Conservation (phyloP, 495 filamentous ascomycete species). For the Zalerion maritima region DNA sequence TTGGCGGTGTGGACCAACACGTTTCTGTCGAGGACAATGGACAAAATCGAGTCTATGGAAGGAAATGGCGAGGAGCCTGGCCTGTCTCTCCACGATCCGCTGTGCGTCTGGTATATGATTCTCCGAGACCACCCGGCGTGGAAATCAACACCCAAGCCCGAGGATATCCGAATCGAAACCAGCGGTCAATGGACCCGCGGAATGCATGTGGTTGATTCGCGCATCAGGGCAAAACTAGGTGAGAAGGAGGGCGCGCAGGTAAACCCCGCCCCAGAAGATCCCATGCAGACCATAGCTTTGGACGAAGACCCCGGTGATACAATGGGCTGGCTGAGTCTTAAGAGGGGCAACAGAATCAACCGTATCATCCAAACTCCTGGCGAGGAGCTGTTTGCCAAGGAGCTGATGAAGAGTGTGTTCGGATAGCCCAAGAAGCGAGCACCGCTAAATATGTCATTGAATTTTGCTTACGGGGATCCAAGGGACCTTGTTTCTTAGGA, state of each 20-base stretch:
- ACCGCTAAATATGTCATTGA: too few relatives aligned
- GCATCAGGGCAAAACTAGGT: slow-evolving; percentile 46
- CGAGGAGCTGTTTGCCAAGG: slow-evolving; percentile 32
- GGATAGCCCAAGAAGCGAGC: too few relatives aligned
- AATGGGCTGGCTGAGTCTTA: slow-evolving; percentile 55
- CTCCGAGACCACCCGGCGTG: slow-evolving; percentile 36
- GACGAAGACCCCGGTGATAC: slow-evolving; percentile 40
- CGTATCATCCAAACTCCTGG: slow-evolving; percentile 48
- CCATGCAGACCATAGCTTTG: slow-evolving; percentile 17
- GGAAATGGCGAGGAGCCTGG: slow-evolving; percentile 38
- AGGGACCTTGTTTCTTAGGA: too few relatives aligned
- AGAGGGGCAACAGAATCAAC: slow-evolving; percentile 62
- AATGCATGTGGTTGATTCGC: slow-evolving; percentile 70
- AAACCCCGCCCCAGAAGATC: slow-evolving; percentile 18
- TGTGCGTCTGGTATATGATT: slow-evolving; percentile 77
- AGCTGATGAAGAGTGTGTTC: slow-evolving; percentile 35
- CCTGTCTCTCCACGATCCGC: slow-evolving; percentile 73
- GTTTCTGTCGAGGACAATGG: slow-evolving; percentile 65
- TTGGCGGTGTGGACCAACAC: slow-evolving; percentile 68
- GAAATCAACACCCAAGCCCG: slow-evolving; percentile 29
- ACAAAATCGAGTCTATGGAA: slow-evolving; percentile 51
- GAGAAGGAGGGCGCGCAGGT: slow-evolving; percentile 34
- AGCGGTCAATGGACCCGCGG: slow-evolving; percentile 88
- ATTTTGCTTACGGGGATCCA: too few relatives aligned
- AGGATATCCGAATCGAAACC: slow-evolving; percentile 79